phyloP scores from a whole-genome alignment of 2,329 filamentous ascomycete genomes.

The Curvularia spicifera region DNA sequence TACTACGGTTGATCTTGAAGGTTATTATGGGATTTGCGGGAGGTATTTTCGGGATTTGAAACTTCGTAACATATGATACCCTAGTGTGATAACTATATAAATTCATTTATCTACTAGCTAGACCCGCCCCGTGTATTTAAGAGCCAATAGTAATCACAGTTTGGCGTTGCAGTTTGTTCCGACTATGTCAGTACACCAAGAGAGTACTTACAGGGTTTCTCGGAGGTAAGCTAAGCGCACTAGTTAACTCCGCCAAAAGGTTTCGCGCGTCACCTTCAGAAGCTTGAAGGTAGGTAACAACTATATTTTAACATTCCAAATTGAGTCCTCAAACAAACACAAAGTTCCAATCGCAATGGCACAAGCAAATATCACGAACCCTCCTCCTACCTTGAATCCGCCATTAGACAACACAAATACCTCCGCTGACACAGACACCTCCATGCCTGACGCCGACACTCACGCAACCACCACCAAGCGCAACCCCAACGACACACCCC shows the following conservation, averaged over 20 bases:
- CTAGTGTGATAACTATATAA: background rate
- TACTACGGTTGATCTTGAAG: background rate
- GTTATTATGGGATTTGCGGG: background rate
- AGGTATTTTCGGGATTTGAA: background rate
- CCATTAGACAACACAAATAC: background rate
- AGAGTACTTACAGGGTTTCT: background rate
- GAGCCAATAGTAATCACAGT: too few species aligned
- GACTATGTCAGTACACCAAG: too few species aligned
- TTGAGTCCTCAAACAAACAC: background rate
- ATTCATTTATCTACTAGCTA: too few species aligned
- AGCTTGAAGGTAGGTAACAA: background rate
- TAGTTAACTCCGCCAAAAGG: conserved; percentile 34
- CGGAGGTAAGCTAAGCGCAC: conserved; percentile 24
- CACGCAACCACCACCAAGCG: conserved; percentile 8
- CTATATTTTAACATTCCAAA: background rate
- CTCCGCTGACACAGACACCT: background rate
- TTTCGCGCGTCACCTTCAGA: conserved; percentile 18
- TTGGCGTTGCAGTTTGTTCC: too few species aligned
- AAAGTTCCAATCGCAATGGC: background rate
- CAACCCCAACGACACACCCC: conserved; percentile 19
- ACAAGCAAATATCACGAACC: background rate
- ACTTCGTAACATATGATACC: conserved; percentile 6
- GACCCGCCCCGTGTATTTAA: too few species aligned
- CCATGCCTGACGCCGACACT: background rate
- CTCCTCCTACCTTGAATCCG: background rate